Percentiles rank a stretch among this genome's conserved stretches.
phyloP scores from a whole-genome alignment of 169 alveolate species.

The Eimeria acervulina region DNA sequence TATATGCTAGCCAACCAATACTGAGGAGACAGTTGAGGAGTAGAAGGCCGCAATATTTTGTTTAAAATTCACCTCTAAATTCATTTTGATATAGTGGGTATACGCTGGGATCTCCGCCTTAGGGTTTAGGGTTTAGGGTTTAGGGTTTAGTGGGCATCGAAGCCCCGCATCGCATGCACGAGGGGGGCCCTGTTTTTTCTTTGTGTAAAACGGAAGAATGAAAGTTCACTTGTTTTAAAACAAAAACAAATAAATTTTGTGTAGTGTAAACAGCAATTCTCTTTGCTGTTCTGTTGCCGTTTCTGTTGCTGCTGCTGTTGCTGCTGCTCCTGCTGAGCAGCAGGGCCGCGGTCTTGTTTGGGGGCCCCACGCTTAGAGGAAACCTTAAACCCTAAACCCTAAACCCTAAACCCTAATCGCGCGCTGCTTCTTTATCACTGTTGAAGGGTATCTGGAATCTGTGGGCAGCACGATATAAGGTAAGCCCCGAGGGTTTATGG shows the following conservation, averaged over 20 bases:
- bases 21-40: too few species aligned
- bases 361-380: neutral
- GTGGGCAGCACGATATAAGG: neutral
- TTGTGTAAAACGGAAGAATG: neutral
- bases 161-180: conserved; percentile 28
- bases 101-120: neutral
- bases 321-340: neutral
- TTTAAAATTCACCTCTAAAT: too few species aligned
- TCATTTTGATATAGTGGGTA: too few species aligned
- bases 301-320: neutral
- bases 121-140: conserved; percentile 35
- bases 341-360: neutral
- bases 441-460: neutral
- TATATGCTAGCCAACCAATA: too few species aligned
- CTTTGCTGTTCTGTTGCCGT: neutral
- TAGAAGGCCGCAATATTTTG: neutral
- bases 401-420: conserved; percentile 6
- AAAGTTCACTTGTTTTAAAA: neutral
- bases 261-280: too few species aligned
- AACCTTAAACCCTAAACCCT: conserved; percentile 26
- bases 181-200: neutral
- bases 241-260: too few species aligned
- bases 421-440: neutral
- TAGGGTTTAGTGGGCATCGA: conserved; percentile 14
- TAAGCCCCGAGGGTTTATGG: neutral